These are phyloP conservation scores for Arctostaphylos glauca DNA, from an alignment of 148 eudicot species.

Conservation along the genomic window DNA sequence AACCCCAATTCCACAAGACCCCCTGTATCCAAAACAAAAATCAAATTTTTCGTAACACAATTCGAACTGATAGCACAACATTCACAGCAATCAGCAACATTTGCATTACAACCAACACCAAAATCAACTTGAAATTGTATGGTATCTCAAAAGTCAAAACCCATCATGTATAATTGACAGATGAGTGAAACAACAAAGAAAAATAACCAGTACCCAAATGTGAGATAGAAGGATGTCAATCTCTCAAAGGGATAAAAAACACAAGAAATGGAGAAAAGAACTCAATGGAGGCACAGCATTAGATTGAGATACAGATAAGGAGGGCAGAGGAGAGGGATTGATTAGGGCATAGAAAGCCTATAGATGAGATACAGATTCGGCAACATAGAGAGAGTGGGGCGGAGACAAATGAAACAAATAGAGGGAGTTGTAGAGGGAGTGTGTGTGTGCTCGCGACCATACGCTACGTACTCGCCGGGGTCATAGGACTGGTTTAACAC, in stretches of 20 bases:
- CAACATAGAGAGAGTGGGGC: constrained; percentile 19
- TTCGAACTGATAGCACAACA: constrained; percentile 7
- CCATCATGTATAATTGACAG: background rate
- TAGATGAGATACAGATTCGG: constrained; percentile 24
- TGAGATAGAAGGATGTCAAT: constrained; percentile 19
- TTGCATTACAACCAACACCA: constrained; percentile 5
- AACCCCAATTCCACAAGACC: background rate
- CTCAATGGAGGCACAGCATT: background rate
- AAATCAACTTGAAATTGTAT: constrained; percentile 19
- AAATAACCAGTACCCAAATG: constrained; percentile 13
- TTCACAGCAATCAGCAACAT: constrained; percentile 6
- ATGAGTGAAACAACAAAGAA: background rate
- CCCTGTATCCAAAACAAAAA: background rate
- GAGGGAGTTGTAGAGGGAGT: constrained; percentile 15
- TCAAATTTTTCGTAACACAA: background rate
- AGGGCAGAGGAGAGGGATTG: constrained; percentile 7
- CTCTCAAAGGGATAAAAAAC: constrained; percentile 22
- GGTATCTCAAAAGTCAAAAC: constrained; percentile 7
- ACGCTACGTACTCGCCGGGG: constrained; percentile 33
- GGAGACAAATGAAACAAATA: constrained; percentile 15
- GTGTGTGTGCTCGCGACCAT: no score
- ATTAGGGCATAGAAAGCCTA: constrained; percentile 38
- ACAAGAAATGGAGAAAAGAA: background rate
- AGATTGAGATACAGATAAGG: constrained; percentile 8
- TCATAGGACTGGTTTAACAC: constrained; percentile 26